These are phyloP conservation scores for Leucogyrophana mollusca DNA, from an alignment of 768 basidiomycete species.

Conservation along the genomic window DNA sequence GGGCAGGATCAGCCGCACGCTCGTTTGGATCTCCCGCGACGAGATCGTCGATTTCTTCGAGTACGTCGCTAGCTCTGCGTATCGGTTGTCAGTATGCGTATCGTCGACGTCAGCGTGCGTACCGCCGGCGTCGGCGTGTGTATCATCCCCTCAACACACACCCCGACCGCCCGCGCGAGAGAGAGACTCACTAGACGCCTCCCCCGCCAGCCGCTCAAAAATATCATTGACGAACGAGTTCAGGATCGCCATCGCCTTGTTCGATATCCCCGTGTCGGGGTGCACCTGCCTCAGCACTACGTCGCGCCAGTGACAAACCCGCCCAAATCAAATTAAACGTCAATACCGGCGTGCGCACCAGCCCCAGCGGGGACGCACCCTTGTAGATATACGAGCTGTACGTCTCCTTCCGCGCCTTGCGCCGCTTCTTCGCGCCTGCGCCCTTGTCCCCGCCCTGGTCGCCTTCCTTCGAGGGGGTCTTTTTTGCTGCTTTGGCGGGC, in stretches of 20 bases:
- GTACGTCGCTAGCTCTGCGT: constrained; percentile 73
- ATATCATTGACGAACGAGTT: constrained; percentile 87
- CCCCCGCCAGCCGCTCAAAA: constrained; percentile 76
- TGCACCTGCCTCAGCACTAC: constrained; percentile 88
- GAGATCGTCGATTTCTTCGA: constrained; percentile 91
- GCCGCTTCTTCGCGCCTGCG: constrained; percentile 79
- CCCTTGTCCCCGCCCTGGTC: constrained; percentile 49
- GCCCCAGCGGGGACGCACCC: no score
- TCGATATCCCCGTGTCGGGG: constrained; percentile 91
- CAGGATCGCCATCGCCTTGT: constrained; percentile 83
- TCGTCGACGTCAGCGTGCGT: constrained; percentile 44
- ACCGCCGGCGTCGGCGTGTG: constrained; percentile 55
- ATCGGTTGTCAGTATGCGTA: constrained; percentile 1
- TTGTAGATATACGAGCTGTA: constrained; percentile 88
- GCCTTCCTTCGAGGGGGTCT: constrained; percentile 60
- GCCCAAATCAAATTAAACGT: not conserved
- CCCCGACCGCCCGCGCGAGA: constrained; percentile 21
- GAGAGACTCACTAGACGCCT: constrained; percentile 60
- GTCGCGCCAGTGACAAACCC: constrained; percentile 25
- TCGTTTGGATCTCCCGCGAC: constrained; percentile 85
- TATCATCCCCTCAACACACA: constrained; percentile 49
- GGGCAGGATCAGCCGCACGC: constrained; percentile 79
- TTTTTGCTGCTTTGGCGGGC: constrained; percentile 41
- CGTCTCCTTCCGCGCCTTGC: constrained; percentile 79
- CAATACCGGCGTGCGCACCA: no score